A percentile compares a stretch with the other conserved stretches of the same genome.
Conservation (phyloP, 805 yeast species). For the Candida piceae region DNA sequence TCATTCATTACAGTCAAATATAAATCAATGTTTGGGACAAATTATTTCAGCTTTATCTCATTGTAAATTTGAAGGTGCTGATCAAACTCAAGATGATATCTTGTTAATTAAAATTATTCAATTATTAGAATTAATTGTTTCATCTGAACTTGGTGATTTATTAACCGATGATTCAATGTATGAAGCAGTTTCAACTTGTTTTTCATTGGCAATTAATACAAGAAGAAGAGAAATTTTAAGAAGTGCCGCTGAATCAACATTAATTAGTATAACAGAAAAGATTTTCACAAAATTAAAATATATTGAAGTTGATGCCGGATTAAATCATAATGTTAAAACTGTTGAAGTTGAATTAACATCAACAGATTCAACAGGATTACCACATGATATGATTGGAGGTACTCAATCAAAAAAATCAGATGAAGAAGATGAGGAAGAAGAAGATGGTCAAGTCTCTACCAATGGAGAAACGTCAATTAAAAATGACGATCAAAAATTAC, state of each 20-base stretch:
- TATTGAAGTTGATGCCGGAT: conserved; percentile 35
- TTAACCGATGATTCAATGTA: conserved; percentile 78
- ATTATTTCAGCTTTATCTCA: conserved; percentile 76
- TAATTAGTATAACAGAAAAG: conserved; percentile 62
- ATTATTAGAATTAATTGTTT: conserved; percentile 61
- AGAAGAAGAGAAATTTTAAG: conserved; percentile 86
- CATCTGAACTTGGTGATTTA: conserved; percentile 58
- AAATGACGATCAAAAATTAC: too few relatives aligned
- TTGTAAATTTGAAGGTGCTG: conserved; percentile 93
- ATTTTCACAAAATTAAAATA: conserved; percentile 57
- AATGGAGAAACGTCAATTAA: too few relatives aligned
- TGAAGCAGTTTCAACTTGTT: conserved; percentile 86
- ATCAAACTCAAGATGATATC: conserved; percentile 87
- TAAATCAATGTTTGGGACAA: conserved; percentile 56
- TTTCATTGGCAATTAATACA: conserved; percentile 88
- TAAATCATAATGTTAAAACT: conserved; percentile 28
- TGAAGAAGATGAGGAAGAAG: neutral
- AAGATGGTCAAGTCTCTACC: too few relatives aligned
- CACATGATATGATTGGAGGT: conserved; percentile 58
- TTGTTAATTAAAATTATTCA: conserved; percentile 79
- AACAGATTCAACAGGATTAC: conserved; percentile 32
- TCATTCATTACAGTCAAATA: conserved; percentile 46
- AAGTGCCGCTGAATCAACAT: conserved; percentile 81
- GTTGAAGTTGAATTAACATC: conserved; percentile 21
- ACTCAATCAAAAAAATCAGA: conserved; percentile 19